Base-by-base conservation (phyloP, 257 asterid species). In the Gentiana macrophylla region DNA sequence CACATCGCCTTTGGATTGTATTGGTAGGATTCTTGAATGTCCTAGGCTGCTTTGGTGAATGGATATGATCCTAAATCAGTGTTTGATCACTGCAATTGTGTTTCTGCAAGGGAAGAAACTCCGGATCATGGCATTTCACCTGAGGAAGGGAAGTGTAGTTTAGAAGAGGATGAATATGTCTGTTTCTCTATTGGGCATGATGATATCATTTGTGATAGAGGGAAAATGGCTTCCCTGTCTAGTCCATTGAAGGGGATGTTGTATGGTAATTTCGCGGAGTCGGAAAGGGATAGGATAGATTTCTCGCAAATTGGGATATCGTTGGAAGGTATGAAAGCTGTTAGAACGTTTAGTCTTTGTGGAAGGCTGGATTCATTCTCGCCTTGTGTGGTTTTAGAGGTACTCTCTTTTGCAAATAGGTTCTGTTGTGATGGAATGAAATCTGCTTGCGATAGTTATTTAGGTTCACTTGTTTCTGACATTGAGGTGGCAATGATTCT, bases 21-120 rank as follows among this genome's bases (percentile, higher is more conserved):
- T 74, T 54, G 86, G 86, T n/a, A 71, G 83, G 57, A 53, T 57
- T 35, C 67, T 80, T 32, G 86, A 80, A 70, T 80, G 83, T 59
- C 83, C 80, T 32, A 63, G 12, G 69, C 77, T 38, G 67, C 83
- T 63, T 62, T 80, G 69, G 13, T 66, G 3, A 57, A 56, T 35
- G 80, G 83, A 7, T 71, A 68, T 59, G 74, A 70, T 58, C 73
- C 80, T 12, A 64, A 57, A 37, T 70, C 86, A 11, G 78, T 59
- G 7, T 79, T 66, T 54, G 53, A 69, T 58, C 69, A 67, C 47
- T 80, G 86, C 71, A 63, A 51, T 11, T 80, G 83, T 61, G 49
- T 33, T 37, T 48, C 47, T 41, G 4, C 53, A 3, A 34, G 8
- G 32, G 35, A 49, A 45, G 61, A 49, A 33, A 51, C 35, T n/a